Evolutionary conservation across 305 asterid genomes (phyloP).

Genomic region (Fraxinus sp.): DNA sequence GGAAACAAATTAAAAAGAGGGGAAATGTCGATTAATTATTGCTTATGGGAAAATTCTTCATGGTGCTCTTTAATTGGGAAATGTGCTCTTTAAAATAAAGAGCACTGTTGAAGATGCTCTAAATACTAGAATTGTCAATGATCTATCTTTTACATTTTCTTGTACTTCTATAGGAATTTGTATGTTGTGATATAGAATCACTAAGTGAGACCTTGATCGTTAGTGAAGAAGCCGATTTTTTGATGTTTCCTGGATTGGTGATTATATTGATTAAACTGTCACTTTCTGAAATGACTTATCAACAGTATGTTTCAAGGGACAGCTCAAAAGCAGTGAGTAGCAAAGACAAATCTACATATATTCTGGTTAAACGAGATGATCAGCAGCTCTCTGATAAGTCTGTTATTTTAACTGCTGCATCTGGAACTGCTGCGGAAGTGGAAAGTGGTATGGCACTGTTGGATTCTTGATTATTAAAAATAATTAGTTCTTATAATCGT

Average conservation of each 20-base stretch:
- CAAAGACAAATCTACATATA: conserved; percentile 57
- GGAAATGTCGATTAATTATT: not conserved
- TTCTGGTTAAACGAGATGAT: conserved; percentile 53
- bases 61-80: not conserved
- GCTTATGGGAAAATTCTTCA: not conserved
- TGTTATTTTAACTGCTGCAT: conserved; percentile 35
- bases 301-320: conserved; percentile 69
- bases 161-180: not conserved
- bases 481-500: not conserved
- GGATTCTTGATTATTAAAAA: not conserved
- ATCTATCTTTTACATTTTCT: not conserved
- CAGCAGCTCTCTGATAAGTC: conserved; percentile 44
- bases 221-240: not conserved
- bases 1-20: not conserved
- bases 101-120: not conserved
- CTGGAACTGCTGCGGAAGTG: conserved; percentile 50
- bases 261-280: conserved; percentile 13
- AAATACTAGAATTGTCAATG: not conserved
- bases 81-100: not conserved
- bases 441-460: conserved; percentile 48
- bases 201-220: not conserved
- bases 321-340: conserved; percentile 44
- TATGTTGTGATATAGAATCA: conserved; percentile 3
- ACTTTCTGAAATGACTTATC: conserved; percentile 27
- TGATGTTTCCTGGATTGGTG: conserved; percentile 19